These are phyloP conservation scores for Solanum dulcamara DNA, from an alignment of 257 asterid genomes.

Conservation along the genomic window DNA sequence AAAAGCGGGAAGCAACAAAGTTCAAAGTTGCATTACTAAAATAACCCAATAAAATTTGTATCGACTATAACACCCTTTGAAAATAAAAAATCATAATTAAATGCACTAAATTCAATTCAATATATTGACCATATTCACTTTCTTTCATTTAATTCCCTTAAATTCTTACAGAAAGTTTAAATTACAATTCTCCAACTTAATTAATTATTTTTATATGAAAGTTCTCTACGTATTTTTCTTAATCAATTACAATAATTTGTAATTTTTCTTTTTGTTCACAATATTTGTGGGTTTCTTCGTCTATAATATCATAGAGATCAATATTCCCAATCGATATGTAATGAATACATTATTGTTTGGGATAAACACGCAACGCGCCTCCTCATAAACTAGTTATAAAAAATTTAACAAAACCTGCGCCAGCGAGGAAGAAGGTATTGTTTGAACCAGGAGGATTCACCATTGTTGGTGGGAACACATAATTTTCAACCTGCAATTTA, in stretches of 20 bases:
- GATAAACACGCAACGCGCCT: too few relatives aligned
- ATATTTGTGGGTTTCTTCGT: background rate
- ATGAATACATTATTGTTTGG: too few relatives aligned
- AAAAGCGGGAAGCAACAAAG: too few relatives aligned
- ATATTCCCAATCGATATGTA: too few relatives aligned
- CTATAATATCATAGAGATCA: too few relatives aligned
- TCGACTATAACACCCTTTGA: background rate
- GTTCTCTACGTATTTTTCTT: background rate
- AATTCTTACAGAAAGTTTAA: background rate
- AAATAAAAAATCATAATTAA: too few relatives aligned
- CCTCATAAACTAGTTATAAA: too few relatives aligned
- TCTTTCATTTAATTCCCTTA: background rate
- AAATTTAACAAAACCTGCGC: constrained; percentile 46
- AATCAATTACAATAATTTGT: background rate
- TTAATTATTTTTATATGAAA: background rate
- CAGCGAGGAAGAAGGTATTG: constrained; percentile 58
- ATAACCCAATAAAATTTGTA: too few relatives aligned
- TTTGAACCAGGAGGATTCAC: constrained; percentile 55
- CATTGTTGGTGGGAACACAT: constrained; percentile 38
- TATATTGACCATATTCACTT: background rate
- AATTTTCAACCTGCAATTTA: constrained; percentile 39
- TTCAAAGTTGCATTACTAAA: too few relatives aligned
- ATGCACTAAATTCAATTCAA: background rate
- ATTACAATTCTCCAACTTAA: background rate
- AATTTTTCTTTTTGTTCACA: background rate